Evolutionary conservation across 441 rosid genomes (phyloP), one percentile per base, ranked within the genome.

Genomic region (Pelargonium cotyledonis): DNA sequence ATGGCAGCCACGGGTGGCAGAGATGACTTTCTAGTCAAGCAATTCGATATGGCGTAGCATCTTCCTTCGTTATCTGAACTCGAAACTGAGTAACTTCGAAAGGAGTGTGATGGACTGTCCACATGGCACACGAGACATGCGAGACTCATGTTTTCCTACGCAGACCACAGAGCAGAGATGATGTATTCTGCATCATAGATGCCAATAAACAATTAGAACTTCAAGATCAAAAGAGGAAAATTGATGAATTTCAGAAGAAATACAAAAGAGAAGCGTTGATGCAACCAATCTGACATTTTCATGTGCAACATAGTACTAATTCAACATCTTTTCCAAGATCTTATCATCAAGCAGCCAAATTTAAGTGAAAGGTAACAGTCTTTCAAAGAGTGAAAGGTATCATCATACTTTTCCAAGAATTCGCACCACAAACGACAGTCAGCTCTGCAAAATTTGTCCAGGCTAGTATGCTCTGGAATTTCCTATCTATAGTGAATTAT

Each of bases 41-140:
- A 93, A 83, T 74, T 89, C 0, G 84, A 81, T 0, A 93, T 84
- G 31, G 91, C 86, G 0, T 89, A 76, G 76, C 98, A 93, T 74
- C 96, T 82, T 68, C 91, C 97, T 6, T 74, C 77, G 14, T 69
- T 74, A 58, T 74, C 77, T 1, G 77, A 74, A 41, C 77, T 74
- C 12, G 77, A 74, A 1, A 74, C 77, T 14, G 77, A 74, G 66
- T 74, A 74, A 63, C 77, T 74, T 64, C 77, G 65, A 46, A 69
- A 74, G 8, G 77, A 74, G 60, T 74, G 77, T 0, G 77, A 70
- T 10, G 77, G 73, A 35, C 77, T 74, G 61, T 74, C 77, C 18
- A 72, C 70, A 63, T 74, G 77, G 65, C 77, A 74, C 31, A 64
- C 73, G 4, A 74, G 70, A 65, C 77, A 74, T 49, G 73, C 77